Percentiles rank a stretch among this genome's conserved stretches.
Conservation (phyloP, 2,329 filamentous ascomycete species). For the Colletotrichum caudatum region DNA sequence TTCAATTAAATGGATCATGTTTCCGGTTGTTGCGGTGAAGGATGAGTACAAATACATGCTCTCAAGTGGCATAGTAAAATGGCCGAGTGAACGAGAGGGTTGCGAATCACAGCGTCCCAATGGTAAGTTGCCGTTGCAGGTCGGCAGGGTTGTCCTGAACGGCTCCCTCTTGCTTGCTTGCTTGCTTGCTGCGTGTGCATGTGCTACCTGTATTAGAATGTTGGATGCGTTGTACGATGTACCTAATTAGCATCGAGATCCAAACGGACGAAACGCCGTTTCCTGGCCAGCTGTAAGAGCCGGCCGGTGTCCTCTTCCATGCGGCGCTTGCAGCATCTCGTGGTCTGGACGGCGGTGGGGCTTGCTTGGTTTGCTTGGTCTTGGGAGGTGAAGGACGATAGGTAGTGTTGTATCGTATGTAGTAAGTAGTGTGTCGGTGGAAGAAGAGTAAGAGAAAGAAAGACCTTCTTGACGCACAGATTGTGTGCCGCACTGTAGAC, state of each 20-base stretch:
- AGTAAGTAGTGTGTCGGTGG: not conserved
- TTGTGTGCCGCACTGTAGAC: conserved; percentile 40
- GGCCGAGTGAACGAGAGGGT: conserved; percentile 9
- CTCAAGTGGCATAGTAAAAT: not conserved
- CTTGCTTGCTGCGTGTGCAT: conserved; percentile 21
- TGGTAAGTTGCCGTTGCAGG: conserved; percentile 26
- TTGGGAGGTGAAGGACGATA: not conserved
- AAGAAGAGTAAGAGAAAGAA: not conserved
- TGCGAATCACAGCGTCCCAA: conserved; percentile 19
- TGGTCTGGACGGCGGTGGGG: conserved; percentile 33
- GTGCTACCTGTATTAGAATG: not conserved
- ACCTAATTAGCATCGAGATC: conserved; percentile 26
- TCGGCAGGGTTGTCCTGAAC: conserved; percentile 31
- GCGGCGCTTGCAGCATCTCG: conserved; percentile 39
- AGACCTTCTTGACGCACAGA: not conserved
- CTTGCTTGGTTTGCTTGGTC: not conserved
- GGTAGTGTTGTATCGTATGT: no score
- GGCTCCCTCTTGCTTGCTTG: conserved; percentile 9
- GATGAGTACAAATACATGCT: conserved; percentile 17
- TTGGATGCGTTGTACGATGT: conserved; percentile 23
- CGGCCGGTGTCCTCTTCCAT: conserved; percentile 32
- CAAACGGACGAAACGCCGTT: conserved; percentile 37
- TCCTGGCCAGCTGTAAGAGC: conserved; percentile 34
- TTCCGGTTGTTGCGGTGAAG: conserved; percentile 36
- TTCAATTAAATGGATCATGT: conserved; percentile 37